Evolutionary conservation across 306 rosid species (phyloP).

Genomic region (Quercus mongolica): DNA sequence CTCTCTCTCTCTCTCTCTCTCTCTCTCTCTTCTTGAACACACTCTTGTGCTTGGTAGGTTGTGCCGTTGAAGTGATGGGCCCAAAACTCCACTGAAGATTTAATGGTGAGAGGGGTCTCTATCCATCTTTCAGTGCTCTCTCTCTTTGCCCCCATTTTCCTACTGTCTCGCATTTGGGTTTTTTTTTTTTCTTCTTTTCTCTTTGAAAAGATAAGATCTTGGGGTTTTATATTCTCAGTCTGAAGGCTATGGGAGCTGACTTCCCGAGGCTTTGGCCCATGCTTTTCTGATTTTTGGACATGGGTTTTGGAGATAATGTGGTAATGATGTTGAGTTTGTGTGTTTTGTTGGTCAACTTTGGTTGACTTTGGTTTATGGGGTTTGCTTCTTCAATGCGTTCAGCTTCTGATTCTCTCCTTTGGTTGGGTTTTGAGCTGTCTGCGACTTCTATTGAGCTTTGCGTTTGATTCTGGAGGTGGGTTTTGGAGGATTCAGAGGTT

Average conservation of each 20-base stretch:
- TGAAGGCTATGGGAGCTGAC: slow-evolving; percentile 18
- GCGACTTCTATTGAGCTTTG: neutral
- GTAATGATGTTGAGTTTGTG: slow-evolving; percentile 17
- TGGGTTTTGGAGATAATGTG: slow-evolving; percentile 30
- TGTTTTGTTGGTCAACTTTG: slow-evolving; percentile 16
- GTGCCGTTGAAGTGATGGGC: slow-evolving; percentile 72
- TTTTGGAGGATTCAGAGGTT: slow-evolving; percentile 12
- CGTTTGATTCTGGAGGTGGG: neutral
- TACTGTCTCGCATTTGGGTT: slow-evolving; percentile 50
- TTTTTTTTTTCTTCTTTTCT: slow-evolving; percentile 18
- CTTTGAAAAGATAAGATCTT: slow-evolving; percentile 31
- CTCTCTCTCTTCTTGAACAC: slow-evolving; percentile 37
- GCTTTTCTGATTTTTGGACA: slow-evolving; percentile 24
- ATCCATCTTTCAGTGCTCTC: slow-evolving; percentile 53
- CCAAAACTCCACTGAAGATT: slow-evolving; percentile 71
- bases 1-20: slow-evolving; percentile 15
- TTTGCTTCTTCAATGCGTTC: slow-evolving; percentile 1
- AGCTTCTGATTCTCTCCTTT: slow-evolving; percentile 17
- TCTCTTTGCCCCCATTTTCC: slow-evolving; percentile 44
- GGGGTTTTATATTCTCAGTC: slow-evolving; percentile 26
- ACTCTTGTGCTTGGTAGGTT: slow-evolving; percentile 74
- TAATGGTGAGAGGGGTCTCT: slow-evolving; percentile 48
- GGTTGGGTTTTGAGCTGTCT: slow-evolving; percentile 10
- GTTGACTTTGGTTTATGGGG: slow-evolving; percentile 16
- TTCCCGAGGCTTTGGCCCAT: slow-evolving; percentile 18